Conservation (phyloP, 2,329 filamentous ascomycete genomes). For the Pyrenochaeta sp. region DNA sequence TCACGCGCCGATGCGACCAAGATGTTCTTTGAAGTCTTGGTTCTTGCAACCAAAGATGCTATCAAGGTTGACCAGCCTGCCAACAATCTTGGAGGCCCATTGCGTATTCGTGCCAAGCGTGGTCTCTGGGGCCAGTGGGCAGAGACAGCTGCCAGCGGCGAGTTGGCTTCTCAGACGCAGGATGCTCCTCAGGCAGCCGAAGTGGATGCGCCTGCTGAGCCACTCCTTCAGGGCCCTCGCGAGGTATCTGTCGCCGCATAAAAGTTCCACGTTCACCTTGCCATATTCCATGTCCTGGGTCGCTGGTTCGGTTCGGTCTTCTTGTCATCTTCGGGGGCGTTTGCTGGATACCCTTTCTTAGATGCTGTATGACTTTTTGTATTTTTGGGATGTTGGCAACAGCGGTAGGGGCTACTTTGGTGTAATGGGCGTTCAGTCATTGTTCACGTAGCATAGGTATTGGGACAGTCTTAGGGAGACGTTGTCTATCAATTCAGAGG, state of each 20-base stretch:
- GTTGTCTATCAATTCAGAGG: no score
- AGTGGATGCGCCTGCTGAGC: conserved; percentile 25
- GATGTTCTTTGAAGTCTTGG: conserved; percentile 98
- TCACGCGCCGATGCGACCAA: conserved; percentile 92
- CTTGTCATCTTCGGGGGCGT: conserved; percentile 35
- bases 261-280: conserved; percentile 17
- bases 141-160: conserved; percentile 61
- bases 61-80: conserved; percentile 92
- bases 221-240: conserved; percentile 25
- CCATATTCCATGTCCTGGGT: conserved; percentile 16
- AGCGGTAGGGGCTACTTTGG: conserved; percentile 22
- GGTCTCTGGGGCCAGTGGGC: conserved; percentile 98
- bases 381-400: conserved; percentile 15
- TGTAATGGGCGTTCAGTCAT: conserved; percentile 16
- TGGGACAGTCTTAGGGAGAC: conserved; percentile 22
- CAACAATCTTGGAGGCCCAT: conserved; percentile 73
- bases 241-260: conserved; percentile 33
- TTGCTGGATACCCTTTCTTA: conserved; percentile 44
- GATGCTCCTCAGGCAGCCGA: conserved; percentile 25
- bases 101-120: conserved; percentile 87
- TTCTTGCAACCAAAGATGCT: conserved; percentile 96
- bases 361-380: conserved; percentile 23
- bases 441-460: conserved; percentile 10
- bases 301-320: conserved; percentile 11
- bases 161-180: conserved; percentile 31